Evolutionary conservation across 768 basidiomycete genomes (phyloP).

Genomic region (Rubroboletus satanas): DNA sequence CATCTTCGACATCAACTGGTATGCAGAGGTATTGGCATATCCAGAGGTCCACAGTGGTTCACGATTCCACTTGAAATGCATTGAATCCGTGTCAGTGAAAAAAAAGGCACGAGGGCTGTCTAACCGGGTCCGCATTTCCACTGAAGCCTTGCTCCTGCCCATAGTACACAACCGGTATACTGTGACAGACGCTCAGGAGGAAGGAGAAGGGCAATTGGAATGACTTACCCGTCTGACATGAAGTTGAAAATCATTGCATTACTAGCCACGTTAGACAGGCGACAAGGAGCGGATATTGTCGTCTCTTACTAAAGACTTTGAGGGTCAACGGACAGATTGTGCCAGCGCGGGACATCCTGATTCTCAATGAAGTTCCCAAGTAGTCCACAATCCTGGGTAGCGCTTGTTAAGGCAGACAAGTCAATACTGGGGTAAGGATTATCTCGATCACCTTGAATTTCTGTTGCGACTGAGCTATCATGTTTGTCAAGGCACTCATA

Average conservation of each 20-base stretch:
- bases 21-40: constrained; percentile 56
- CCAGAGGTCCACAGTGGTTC: constrained; percentile 71
- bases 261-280: constrained; percentile 32
- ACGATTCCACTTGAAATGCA: constrained; percentile 54
- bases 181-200: constrained; percentile 10
- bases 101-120: constrained; percentile 9
- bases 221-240: constrained; percentile 60
- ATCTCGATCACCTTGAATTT: constrained; percentile 41
- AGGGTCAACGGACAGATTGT: constrained; percentile 64
- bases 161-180: constrained; percentile 79
- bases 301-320: constrained; percentile 60
- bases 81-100: background rate
- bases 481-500: constrained; percentile 50
- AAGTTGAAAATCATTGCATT: constrained; percentile 75
- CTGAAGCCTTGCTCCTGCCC: constrained; percentile 73
- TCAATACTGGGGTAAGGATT: background rate
- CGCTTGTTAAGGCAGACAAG: background rate
- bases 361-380: constrained; percentile 82
- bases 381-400: constrained; percentile 21
- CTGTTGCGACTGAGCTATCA: constrained; percentile 49
- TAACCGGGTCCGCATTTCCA: constrained; percentile 63
- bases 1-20: constrained; percentile 55
- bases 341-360: constrained; percentile 74
- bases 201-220: background rate
- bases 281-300: background rate